Evolutionary conservation across 2,329 filamentous ascomycete genomes (phyloP), one percentile per base, ranked within the genome.

Genomic region (Botryotinia calthae): DNA sequence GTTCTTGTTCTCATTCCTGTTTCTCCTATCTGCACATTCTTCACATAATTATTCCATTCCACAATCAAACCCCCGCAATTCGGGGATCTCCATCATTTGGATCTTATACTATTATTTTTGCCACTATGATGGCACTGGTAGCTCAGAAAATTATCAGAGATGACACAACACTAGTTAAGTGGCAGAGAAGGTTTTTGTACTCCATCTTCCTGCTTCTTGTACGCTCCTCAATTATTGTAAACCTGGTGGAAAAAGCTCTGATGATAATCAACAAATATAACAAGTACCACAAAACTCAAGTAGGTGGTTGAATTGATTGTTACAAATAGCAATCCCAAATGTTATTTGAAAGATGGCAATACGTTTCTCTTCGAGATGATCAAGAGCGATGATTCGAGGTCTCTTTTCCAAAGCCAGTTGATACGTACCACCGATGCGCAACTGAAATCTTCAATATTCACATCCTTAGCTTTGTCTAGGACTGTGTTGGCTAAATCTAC

Each of bases 1-100:
- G 12, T n/a, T 54, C 10, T n/a, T 61, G 20, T n/a, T n/a, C 83
- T 79, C 16, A 44, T 58, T 34, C 56, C 56, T n/a, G 42, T 14
- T 22, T 34, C 16, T 66, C 4, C n/a, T 1, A n/a, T 18, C 34
- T 58, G 46, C 42, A 64, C 62, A 64, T 64, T 64, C 62, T 31
- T 28, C 2, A 25, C 2, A 8, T 8, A 31, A 46, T 31, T 40
- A 46, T 64, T 64, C 61, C 61, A 64, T 64, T 64, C 61, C 61
- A 46, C 16, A 64, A 46, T 5, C 34, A 25, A 37, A 25, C 10
- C 0, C 1, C 58, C 18, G 20, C 6, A 25, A 7, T 10, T 61
- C 20, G 9, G 10, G 20, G 6, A 34, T 34, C 4, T 25, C 3
- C 4, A 37, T 22, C 4, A 25, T 25, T 37, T 14, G 1, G 31